Conservation (phyloP, 192 early-diverging fungal species). For the Phlyctochytrium planicorne region DNA sequence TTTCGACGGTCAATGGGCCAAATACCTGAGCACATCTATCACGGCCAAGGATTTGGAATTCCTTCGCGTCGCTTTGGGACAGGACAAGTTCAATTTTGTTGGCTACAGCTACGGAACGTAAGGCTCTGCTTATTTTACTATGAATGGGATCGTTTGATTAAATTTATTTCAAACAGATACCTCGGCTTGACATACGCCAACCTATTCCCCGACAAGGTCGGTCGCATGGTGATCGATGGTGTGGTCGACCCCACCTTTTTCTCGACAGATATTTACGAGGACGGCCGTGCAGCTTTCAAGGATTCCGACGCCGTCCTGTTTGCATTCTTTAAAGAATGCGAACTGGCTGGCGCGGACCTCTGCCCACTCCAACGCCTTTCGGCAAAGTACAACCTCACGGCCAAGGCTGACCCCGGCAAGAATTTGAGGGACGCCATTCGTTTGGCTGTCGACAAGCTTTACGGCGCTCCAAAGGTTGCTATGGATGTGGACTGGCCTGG, state of each 20-base stretch:
- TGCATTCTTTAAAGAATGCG: conserved; percentile 23
- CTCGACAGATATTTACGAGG: not conserved
- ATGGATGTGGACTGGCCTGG: not conserved
- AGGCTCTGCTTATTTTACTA: no score
- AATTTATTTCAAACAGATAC: no score
- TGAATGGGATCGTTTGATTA: no score
- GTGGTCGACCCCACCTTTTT: conserved; percentile 29
- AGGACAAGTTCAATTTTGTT: conserved; percentile 38
- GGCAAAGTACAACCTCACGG: not conserved
- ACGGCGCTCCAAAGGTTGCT: not conserved
- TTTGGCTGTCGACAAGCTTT: conserved; percentile 8
- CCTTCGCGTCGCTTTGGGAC: conserved; percentile 35
- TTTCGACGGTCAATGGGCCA: conserved; percentile 23
- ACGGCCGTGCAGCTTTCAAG: conserved; percentile 6
- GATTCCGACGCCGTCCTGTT: conserved; percentile 13
- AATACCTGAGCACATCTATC: conserved; percentile 39
- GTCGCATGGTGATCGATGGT: conserved; percentile 44
- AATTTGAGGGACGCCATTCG: conserved; percentile 6
- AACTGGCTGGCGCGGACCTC: conserved; percentile 24
- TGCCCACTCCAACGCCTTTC: conserved; percentile 17
- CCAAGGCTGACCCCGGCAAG: not conserved
- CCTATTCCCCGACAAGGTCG: conserved; percentile 49
- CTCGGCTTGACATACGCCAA: conserved; percentile 45
- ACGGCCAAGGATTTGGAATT: conserved; percentile 47
- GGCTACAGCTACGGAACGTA: conserved; percentile 44